These are phyloP conservation scores for Komagataella pastoris DNA, from an alignment of 805 yeast species.

Conservation along the genomic window DNA sequence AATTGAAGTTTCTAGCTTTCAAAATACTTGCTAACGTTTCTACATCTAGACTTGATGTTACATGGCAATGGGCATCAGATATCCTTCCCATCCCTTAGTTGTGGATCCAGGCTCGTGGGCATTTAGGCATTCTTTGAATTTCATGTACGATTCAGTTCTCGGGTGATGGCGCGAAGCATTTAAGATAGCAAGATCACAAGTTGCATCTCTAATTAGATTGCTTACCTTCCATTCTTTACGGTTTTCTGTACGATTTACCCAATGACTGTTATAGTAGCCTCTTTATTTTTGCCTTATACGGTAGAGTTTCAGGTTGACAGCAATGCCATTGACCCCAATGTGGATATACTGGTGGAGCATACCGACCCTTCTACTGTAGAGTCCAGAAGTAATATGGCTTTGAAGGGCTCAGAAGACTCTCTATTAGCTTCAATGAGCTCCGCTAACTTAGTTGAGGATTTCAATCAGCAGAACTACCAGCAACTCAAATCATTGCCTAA, in stretches of 20 bases:
- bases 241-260: not conserved
- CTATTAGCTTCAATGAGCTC: not conserved
- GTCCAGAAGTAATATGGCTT: not conserved
- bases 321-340: not conserved
- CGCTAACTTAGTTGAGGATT: not conserved
- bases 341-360: not conserved
- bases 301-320: conserved; percentile 46
- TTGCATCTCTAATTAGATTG: not conserved
- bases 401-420: not conserved
- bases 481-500: not conserved
- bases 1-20: not conserved
- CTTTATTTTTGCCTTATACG: conserved; percentile 61
- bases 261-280: conserved; percentile 62
- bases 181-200: not conserved
- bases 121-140: not conserved
- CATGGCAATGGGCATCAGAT: conserved; percentile 22
- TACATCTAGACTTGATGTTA: not conserved
- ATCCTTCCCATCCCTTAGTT: not conserved
- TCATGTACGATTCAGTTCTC: not conserved
- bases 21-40: not conserved
- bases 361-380: not conserved
- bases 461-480: not conserved
- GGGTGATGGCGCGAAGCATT: not conserved
- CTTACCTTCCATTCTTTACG: not conserved
- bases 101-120: not conserved